A percentile compares a stretch with the other conserved stretches of the same genome.
Conservation (phyloP, 2,329 filamentous ascomycete species). For the Tricladium varicosporioides region DNA sequence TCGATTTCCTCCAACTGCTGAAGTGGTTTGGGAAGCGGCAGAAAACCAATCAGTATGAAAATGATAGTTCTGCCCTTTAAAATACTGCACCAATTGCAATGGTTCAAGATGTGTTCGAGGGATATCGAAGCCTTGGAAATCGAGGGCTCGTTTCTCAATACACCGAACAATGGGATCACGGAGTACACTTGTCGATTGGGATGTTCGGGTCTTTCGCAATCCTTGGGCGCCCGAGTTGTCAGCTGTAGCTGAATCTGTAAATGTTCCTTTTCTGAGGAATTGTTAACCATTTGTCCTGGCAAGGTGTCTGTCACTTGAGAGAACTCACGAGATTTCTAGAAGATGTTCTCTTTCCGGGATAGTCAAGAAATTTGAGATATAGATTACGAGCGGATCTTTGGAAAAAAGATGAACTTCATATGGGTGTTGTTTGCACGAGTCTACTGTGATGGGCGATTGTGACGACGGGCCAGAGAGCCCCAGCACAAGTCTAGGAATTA, state of each 20-base stretch:
- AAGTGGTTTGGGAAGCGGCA: constrained; percentile 2
- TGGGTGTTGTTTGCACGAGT: constrained; percentile 16
- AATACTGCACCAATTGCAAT: constrained; percentile 58
- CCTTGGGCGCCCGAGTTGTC: constrained; percentile 42
- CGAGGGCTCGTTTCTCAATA: constrained; percentile 52
- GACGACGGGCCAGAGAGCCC: not conserved
- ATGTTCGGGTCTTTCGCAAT: constrained; percentile 47
- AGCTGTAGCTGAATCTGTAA: constrained; percentile 47
- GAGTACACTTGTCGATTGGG: constrained; percentile 44
- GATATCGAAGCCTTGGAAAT: constrained; percentile 54
- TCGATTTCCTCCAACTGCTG: constrained; percentile 23
- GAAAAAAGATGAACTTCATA: constrained; percentile 46
- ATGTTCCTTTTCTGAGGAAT: constrained; percentile 18
- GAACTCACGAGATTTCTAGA: constrained; percentile 47
- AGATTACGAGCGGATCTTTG: constrained; percentile 51
- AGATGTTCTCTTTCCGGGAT: constrained; percentile 46
- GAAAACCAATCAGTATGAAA: constrained; percentile 56
- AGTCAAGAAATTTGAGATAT: constrained; percentile 53
- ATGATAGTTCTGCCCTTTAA: constrained; percentile 53
- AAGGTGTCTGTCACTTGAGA: not conserved
- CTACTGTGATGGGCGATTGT: constrained; percentile 4
- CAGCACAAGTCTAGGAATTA: too few species aligned
- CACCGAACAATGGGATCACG: constrained; percentile 49
- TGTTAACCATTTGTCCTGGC: not conserved
- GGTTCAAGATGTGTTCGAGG: constrained; percentile 54